Conservation (phyloP, 345 rosid genomes). For the Eucalyptus leucophloia region DNA sequence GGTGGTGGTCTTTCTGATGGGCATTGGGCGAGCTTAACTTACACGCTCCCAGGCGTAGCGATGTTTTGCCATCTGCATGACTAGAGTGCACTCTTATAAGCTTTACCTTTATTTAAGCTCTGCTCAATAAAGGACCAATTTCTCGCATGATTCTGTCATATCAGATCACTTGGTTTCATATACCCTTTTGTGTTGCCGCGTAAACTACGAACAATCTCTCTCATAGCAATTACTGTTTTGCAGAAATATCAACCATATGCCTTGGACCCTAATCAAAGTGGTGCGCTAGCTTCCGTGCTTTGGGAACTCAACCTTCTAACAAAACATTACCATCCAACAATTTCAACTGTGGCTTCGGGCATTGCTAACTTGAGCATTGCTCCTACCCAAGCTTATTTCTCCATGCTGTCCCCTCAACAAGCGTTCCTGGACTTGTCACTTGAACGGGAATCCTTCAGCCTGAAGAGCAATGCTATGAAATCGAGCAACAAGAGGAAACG, state of each 20-base stretch:
- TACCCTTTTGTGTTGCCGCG: background rate
- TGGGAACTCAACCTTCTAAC: constrained; percentile 84
- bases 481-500: constrained; percentile 46
- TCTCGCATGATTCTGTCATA: background rate
- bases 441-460: constrained; percentile 41
- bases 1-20: too few species aligned
- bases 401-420: constrained; percentile 53
- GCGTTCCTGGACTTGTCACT: constrained; percentile 58
- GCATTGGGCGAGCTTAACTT: too few species aligned
- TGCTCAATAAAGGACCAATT: background rate
- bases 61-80: background rate
- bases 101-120: background rate
- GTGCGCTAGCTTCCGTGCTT: constrained; percentile 87
- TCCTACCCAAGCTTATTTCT: constrained; percentile 45
- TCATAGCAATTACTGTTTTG: background rate
- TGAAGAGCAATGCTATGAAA: constrained; percentile 8
- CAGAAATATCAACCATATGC: constrained; percentile 90
- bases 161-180: background rate
- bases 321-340: constrained; percentile 73
- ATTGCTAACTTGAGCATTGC: constrained; percentile 45
- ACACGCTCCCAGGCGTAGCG: too few species aligned
- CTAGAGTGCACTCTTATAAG: background rate
- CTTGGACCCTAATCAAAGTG: constrained; percentile 74
- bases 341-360: constrained; percentile 45
- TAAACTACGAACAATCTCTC: background rate